These are phyloP conservation scores for Trichocladium uniseriatum DNA, from an alignment of 495 filamentous ascomycete species.

Conservation along the genomic window DNA sequence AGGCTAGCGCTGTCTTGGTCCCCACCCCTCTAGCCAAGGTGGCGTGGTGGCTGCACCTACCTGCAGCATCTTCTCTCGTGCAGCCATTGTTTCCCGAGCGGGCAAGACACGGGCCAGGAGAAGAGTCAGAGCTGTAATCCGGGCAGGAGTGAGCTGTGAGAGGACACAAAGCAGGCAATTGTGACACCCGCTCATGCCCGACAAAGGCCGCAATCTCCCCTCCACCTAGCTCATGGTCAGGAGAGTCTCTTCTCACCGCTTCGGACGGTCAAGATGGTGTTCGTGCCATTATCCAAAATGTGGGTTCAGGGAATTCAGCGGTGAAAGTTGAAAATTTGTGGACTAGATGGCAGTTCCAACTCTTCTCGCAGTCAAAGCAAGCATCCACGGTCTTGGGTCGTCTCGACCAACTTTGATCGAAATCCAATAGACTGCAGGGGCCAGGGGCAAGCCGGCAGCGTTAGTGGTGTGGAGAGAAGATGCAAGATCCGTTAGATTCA, in stretches of 20 bases:
- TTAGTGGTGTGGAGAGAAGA: slow-evolving; percentile 1
- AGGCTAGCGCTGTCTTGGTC: slow-evolving; percentile 7
- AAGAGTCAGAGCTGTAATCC: neutral
- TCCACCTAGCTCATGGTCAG: neutral
- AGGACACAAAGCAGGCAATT: too few species aligned
- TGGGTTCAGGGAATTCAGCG: neutral
- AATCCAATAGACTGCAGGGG: slow-evolving; percentile 12
- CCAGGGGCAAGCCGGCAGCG: neutral
- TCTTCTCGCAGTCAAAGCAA: neutral
- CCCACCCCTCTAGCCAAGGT: slow-evolving; percentile 10
- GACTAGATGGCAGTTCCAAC: neutral
- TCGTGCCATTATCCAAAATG: neutral
- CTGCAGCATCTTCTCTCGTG: neutral
- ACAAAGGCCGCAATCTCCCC: neutral
- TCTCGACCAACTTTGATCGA: neutral
- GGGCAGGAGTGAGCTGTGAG: neutral
- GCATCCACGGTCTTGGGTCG: slow-evolving; percentile 8
- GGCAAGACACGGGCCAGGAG: neutral
- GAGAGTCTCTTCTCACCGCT: slow-evolving; percentile 3
- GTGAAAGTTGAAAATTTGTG: slow-evolving; percentile 4
- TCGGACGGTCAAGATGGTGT: slow-evolving; percentile 1
- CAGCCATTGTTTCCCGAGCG: slow-evolving; percentile 2
- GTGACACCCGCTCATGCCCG: too few species aligned
- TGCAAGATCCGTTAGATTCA: slow-evolving; percentile 7
- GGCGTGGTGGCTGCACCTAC: slow-evolving; percentile 7